These are phyloP conservation scores for Ophiostoma pallidulum DNA, from an alignment of 2,329 filamentous ascomycete species.

Conservation along the genomic window DNA sequence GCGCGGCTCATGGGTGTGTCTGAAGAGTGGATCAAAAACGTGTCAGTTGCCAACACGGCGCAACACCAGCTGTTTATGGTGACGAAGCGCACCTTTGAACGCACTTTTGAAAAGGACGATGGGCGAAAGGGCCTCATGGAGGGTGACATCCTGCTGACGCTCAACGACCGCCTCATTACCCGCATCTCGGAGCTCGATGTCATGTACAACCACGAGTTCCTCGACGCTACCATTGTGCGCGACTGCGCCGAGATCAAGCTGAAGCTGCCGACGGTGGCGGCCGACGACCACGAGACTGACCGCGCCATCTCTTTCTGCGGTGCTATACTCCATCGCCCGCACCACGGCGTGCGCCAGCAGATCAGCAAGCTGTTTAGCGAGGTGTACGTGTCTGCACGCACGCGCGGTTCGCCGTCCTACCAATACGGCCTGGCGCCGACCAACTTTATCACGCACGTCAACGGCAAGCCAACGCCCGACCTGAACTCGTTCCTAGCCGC, in stretches of 20 bases:
- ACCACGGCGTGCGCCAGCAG: slow-evolving; percentile 93
- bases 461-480: slow-evolving; percentile 75
- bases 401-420: slow-evolving; percentile 72
- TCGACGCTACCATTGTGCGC: slow-evolving; percentile 80
- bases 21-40: slow-evolving; percentile 89
- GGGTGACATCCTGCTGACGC: slow-evolving; percentile 82
- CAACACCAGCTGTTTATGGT: slow-evolving; percentile 98
- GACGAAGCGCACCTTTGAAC: slow-evolving; percentile 64
- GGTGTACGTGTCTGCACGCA: slow-evolving; percentile 86
- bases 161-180: slow-evolving; percentile 89
- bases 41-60: slow-evolving; percentile 78
- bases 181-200: slow-evolving; percentile 86
- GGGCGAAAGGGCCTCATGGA: slow-evolving; percentile 59
- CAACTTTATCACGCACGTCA: slow-evolving; percentile 96
- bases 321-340: slow-evolving; percentile 82
- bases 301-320: slow-evolving; percentile 92
- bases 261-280: slow-evolving; percentile 74
- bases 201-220: slow-evolving; percentile 81
- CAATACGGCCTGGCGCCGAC: slow-evolving; percentile 90
- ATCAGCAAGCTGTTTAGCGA: slow-evolving; percentile 95
- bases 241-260: slow-evolving; percentile 71
- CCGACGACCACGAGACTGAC: slow-evolving; percentile 84
- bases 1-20: slow-evolving; percentile 94
- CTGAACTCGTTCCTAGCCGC: slow-evolving; percentile 71
- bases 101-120: slow-evolving; percentile 23